phyloP scores from a whole-genome alignment of 2,329 filamentous ascomycete genomes.

The Pseudogymnoascus sp. region DNA sequence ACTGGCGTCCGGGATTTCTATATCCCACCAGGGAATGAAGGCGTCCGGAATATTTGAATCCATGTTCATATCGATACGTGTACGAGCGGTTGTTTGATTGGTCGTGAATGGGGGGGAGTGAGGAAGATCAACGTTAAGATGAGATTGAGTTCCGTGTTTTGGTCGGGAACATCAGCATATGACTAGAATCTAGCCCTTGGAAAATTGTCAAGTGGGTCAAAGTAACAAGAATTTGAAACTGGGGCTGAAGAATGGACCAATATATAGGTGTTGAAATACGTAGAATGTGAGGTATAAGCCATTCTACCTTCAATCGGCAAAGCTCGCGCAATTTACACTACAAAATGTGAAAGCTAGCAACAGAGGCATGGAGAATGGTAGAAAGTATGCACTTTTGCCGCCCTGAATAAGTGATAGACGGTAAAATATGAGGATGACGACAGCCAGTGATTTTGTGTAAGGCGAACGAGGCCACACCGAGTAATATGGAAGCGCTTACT shows the following conservation, averaged over 20 bases:
- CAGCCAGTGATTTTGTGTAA: not conserved
- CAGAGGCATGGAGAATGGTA: not conserved
- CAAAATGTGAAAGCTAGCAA: not conserved
- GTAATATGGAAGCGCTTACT: constrained; percentile 1
- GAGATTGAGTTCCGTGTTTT: constrained; percentile 1
- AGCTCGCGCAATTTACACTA: not conserved
- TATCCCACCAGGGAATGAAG: not conserved
- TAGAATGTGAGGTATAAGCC: not conserved
- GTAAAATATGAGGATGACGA: not conserved
- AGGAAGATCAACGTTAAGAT: not conserved
- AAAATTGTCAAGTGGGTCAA: constrained; percentile 1
- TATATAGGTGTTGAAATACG: constrained; percentile 6
- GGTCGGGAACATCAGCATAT: not conserved
- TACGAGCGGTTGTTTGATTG: not conserved
- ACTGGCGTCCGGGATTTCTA: not conserved
- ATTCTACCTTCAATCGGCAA: not conserved
- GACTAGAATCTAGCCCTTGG: not conserved
- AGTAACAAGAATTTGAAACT: constrained; percentile 2
- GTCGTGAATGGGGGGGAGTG: not conserved
- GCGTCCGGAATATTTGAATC: not conserved
- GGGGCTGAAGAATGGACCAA: constrained; percentile 5
- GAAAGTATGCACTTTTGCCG: not conserved
- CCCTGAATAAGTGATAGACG: constrained; percentile 2
- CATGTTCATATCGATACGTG: not conserved
- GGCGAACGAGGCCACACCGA: constrained; percentile 6